Evolutionary conservation across 139 green algal species (phyloP), one percentile per base, ranked within the genome.

Genomic region (Desmodesmus armatus): DNA sequence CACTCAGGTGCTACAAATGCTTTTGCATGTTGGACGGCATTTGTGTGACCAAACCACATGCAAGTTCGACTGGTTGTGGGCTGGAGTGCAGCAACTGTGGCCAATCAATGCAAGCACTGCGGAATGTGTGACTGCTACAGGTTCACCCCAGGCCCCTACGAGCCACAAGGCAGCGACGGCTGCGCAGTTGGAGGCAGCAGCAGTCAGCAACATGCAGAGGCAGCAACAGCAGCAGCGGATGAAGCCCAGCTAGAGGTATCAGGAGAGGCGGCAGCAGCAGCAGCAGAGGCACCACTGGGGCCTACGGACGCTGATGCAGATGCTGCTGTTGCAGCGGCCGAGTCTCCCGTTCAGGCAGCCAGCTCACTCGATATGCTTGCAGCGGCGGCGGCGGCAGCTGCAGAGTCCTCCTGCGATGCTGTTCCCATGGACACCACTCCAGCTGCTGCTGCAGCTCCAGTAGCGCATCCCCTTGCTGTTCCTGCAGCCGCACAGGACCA

Each of bases 61-160:
- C n/a, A n/a, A n/a, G n/a, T n/a, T n/a, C n/a, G n/a, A n/a, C n/a
- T n/a, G n/a, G n/a, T n/a, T n/a, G n/a, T n/a, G n/a, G n/a, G n/a
- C n/a, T n/a, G n/a, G n/a, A n/a, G n/a, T n/a, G n/a, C n/a, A n/a
- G n/a, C n/a, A n/a, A n/a, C n/a, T n/a, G n/a, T n/a, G n/a, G n/a
- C n/a, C n/a, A n/a, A n/a, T n/a, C n/a, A n/a, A n/a, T n/a, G n/a
- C n/a, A n/a, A n/a, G n/a, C n/a, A n/a, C n/a, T n/a, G n/a, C n/a
- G n/a, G n/a, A n/a, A n/a, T n/a, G n/a, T n/a, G n/a, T n/a, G n/a
- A n/a, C n/a, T n/a, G n/a, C n/a, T n/a, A n/a, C n/a, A n/a, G 82
- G 51, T 81, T 80, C 51, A 81, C n/a, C 2, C 81, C 58, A 43
- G 66, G 70, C 3, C 49, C 25, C 2, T 69, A n/a, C n/a, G n/a